Base-by-base conservation (phyloP, 2,329 filamentous ascomycete genomes). In the Penicillium brevicompactum region DNA sequence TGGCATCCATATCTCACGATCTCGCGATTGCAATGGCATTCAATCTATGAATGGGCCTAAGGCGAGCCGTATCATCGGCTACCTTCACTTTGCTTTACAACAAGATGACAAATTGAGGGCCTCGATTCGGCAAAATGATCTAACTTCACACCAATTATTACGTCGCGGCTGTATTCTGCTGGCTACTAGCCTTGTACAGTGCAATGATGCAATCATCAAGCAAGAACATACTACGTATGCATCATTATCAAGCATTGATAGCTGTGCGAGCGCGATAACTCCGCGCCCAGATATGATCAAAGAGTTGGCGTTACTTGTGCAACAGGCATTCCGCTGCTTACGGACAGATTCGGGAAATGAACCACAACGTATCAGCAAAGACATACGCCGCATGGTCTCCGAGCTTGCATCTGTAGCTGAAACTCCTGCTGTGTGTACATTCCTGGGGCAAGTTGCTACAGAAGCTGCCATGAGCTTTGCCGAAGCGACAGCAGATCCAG, bases 381-480 rank as follows among this genome's bases (percentile, higher is more conserved):
- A 69, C 24, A 59, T 70, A 24, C 68, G 67, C 13, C 49, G 44
- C 18, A 68, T 68, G 48, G 52, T 71, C 38, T 69, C 64, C 8
- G 60, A 56, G 37, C 63, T 70, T 8, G 58, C 61, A 44, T 54
- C 55, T n/a, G 45, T 68, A 43, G 57, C 53, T 37, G 62, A 57
- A 11, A 50, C 53, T 4, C 51, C 61, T 8, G 65, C 62, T 9
- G 53, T 74, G 22, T 66, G 66, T 14, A 50, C 60, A 7, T 60
- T 75, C 5, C 62, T 77, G 11, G 64, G 69, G 5, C 72, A 70
- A 46, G 62, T 75, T 5, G 70, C 71, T 2, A 68, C 74, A 11
- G 74, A 76, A 49, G 66, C 71, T 11, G 75, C 74, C 4, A 74
- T 77, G 69, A 63, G 68, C 5, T 71, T 76, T 57, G 75, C 76